A percentile compares a stretch with the other conserved stretches of the same genome.
Evolutionary conservation across 148 eudicot genomes (phyloP).

Genomic region (Amaranthus hypochondriacus): DNA sequence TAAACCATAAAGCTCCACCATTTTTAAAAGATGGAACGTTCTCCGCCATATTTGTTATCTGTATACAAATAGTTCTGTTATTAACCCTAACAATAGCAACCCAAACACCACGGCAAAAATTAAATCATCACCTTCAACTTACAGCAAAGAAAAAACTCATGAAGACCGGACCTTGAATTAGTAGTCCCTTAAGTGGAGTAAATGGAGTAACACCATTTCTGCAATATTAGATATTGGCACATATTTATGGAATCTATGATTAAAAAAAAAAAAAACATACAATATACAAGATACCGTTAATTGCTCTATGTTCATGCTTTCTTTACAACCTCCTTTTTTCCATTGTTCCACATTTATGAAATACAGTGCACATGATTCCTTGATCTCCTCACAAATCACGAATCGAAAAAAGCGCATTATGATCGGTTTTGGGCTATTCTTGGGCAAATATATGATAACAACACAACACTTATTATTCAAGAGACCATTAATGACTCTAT

Average conservation of each 20-base stretch:
- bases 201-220: slow-evolving; percentile 88
- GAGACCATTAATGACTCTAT: too few species aligned
- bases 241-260: not conserved
- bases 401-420: too few species aligned
- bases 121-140: slow-evolving; percentile 32
- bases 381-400: too few species aligned
- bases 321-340: too few species aligned
- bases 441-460: too few species aligned
- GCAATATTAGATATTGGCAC: slow-evolving; percentile 22
- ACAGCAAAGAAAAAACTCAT: slow-evolving; percentile 93
- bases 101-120: slow-evolving; percentile 12
- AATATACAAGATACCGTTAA: too few species aligned
- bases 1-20: slow-evolving; percentile 92
- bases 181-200: slow-evolving; percentile 77
- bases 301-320: too few species aligned
- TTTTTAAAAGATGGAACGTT: slow-evolving; percentile 86
- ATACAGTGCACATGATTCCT: too few species aligned
- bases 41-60: slow-evolving; percentile 90
- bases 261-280: not conserved
- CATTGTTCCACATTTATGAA: too few species aligned
- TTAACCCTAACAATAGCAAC: slow-evolving; percentile 9
- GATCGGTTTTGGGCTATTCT: too few species aligned
- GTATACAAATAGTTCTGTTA: slow-evolving; percentile 14
- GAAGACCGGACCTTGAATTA: slow-evolving; percentile 83
- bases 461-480: too few species aligned